phyloP scores from a whole-genome alignment of 106 monocot genomes.

The Acorus calamus region DNA sequence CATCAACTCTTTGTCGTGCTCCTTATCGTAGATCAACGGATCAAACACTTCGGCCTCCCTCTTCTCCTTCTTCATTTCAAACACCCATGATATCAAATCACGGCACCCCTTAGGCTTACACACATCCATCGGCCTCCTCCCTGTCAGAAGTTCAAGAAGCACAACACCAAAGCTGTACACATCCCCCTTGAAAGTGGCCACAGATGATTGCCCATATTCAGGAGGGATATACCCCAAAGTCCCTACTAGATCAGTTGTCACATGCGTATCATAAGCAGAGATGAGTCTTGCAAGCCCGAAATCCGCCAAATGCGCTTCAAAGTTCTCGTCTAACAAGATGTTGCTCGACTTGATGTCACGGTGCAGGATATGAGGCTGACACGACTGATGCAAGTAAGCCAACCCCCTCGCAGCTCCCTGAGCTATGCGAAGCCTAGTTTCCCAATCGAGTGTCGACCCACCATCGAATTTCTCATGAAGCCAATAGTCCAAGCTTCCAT shows the following conservation, averaged over 20 bases:
- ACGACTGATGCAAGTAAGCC: conserved; percentile 19
- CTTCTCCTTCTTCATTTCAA: conserved; percentile 13
- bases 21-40: conserved; percentile 11
- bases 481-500: conserved; percentile 22
- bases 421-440: conserved; percentile 12
- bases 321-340: conserved; percentile 20
- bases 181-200: conserved; percentile 22
- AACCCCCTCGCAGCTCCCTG: conserved; percentile 20
- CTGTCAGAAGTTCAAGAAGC: conserved; percentile 18
- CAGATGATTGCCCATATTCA: conserved; percentile 17
- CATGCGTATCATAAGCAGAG: conserved; percentile 11
- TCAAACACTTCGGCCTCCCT: conserved; percentile 10
- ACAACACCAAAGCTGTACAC: conserved; percentile 23
- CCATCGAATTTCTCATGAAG: conserved; percentile 20
- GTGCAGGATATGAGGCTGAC: conserved; percentile 18
- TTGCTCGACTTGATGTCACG: conserved; percentile 24
- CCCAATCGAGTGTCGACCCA: conserved; percentile 7
- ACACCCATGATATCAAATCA: conserved; percentile 17
- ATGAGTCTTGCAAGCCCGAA: conserved; percentile 21
- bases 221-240: conserved; percentile 22
- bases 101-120: conserved; percentile 12
- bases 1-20: conserved; percentile 6
- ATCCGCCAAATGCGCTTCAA: conserved; percentile 22
- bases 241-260: conserved; percentile 18
- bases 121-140: conserved; percentile 18